Percentiles rank a stretch among this genome's conserved stretches.
Conservation (phyloP, 257 asterid genomes). For the Solanum lignicaule region DNA sequence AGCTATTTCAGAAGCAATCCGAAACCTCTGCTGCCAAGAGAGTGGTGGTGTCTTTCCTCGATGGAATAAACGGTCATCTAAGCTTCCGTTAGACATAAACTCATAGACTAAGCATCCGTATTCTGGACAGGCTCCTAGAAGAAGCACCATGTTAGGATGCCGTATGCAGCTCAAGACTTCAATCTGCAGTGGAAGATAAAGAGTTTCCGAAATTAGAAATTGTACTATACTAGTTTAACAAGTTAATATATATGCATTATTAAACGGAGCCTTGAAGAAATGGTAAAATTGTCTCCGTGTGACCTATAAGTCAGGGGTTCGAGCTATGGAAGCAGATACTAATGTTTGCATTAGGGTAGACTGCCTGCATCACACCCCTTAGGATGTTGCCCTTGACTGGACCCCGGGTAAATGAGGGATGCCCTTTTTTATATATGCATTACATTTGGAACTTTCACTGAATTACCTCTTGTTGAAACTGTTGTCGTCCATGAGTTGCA, state of each 20-base stretch:
- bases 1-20: slow-evolving; percentile 20
- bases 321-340: neutral
- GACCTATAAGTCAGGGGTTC: neutral
- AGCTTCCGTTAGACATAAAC: slow-evolving; percentile 26
- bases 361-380: neutral
- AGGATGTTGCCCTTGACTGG: neutral
- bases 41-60: slow-evolving; percentile 17
- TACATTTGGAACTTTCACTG: neutral
- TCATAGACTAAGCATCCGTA: slow-evolving; percentile 26
- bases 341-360: neutral
- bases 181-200: slow-evolving; percentile 8
- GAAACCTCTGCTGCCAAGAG: slow-evolving; percentile 20
- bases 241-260: neutral
- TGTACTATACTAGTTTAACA: neutral
- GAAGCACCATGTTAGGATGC: slow-evolving; percentile 31
- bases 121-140: slow-evolving; percentile 29
- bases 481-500: slow-evolving; percentile 29
- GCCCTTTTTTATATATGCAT: neutral
- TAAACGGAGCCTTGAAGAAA: neutral
- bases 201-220: neutral
- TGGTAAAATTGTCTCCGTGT: neutral
- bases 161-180: slow-evolving; percentile 23
- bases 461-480: slow-evolving; percentile 32
- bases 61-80: slow-evolving; percentile 22
- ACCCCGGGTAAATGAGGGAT: no score